Conservation (phyloP, 2,329 filamentous ascomycete species). For the Calonectria montana region DNA sequence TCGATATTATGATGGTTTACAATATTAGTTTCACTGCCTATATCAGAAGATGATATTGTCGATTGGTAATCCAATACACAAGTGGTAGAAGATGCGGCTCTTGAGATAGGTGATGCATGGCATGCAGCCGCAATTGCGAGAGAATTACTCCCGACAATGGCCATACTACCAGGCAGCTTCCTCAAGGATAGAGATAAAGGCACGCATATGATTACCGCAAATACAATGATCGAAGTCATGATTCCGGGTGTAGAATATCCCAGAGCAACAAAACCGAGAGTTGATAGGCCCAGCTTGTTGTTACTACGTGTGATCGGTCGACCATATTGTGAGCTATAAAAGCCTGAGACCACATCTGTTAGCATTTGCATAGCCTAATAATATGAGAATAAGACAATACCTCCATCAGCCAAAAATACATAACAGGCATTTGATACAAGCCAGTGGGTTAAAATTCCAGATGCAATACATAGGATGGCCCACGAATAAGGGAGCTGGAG, state of each 20-base stretch:
- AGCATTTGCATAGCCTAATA: neutral
- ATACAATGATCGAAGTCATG: neutral
- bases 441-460: neutral
- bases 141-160: constrained; percentile 3
- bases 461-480: neutral
- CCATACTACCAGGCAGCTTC: neutral
- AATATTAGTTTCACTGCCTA: neutral
- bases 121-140: constrained; percentile 5
- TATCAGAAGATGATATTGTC: neutral
- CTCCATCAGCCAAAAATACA: constrained; percentile 3
- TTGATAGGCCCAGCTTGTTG: neutral
- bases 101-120: neutral
- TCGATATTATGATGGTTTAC: neutral
- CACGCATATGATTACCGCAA: neutral
- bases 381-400: neutral
- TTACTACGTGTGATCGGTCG: neutral
- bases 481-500: constrained; percentile 8
- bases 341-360: neutral
- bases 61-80: neutral
- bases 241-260: neutral
- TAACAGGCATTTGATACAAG: constrained; percentile 6
- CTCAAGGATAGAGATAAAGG: neutral
- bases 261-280: neutral
- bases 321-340: neutral
- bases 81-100: neutral